phyloP scores from a whole-genome alignment of 106 monocot species.

The Vanilla planifolia region DNA sequence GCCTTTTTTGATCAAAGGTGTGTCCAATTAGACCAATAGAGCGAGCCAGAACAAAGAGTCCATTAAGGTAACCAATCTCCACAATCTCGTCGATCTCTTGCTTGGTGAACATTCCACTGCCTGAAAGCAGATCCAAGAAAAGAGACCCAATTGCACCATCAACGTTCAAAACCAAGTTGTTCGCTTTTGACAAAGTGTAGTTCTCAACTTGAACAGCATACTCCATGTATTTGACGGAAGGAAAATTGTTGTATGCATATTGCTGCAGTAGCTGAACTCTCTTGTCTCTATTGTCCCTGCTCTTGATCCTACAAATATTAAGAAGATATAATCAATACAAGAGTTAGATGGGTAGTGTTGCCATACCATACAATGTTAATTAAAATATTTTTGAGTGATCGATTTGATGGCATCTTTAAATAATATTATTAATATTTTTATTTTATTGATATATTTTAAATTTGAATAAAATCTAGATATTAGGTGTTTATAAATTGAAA shows the following conservation, averaged over 20 bases:
- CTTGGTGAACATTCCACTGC: constrained; percentile 92
- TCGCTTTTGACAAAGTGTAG: constrained; percentile 87
- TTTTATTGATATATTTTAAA: too few species aligned
- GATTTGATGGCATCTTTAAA: too few species aligned
- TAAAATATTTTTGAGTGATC: too few species aligned
- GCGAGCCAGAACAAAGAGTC: constrained; percentile 92
- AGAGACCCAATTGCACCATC: constrained; percentile 96
- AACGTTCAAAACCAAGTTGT: constrained; percentile 90
- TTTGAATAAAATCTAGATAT: too few species aligned
- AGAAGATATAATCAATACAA: too few species aligned
- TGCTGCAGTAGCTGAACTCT: constrained; percentile 82
- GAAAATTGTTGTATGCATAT: constrained; percentile 75
- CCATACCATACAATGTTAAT: too few species aligned
- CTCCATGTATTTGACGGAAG: constrained; percentile 88
- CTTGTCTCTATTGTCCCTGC: constrained; percentile 91
- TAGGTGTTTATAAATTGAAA: too few species aligned
- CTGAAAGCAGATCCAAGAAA: constrained; percentile 84
- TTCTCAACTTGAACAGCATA: constrained; percentile 91
- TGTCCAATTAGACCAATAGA: constrained; percentile 96
- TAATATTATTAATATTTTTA: too few species aligned
- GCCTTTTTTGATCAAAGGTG: constrained; percentile 92
- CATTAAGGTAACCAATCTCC: constrained; percentile 88
- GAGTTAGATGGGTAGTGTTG: too few species aligned
- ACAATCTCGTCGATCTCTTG: constrained; percentile 94
- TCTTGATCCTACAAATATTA: constrained; percentile 69